These are phyloP conservation scores for Phytophthora chlamydospora DNA, from an alignment of 352 stramenopile species.

Conservation along the genomic window DNA sequence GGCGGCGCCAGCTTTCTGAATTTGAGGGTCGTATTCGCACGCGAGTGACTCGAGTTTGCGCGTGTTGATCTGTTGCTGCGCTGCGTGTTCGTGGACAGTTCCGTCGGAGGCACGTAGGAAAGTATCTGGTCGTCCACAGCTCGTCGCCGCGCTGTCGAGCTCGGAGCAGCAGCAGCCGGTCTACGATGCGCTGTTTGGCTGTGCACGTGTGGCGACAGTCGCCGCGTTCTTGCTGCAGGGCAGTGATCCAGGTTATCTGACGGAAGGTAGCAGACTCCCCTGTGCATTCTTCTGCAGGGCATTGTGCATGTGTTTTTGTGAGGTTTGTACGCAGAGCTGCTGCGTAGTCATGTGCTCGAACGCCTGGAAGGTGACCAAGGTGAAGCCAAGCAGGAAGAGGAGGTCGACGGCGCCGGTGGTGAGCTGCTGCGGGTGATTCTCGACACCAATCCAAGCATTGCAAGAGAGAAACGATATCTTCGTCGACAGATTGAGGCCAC, in stretches of 20 bases:
- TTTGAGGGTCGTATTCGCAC: constrained; percentile 24
- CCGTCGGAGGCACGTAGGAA: constrained; percentile 17
- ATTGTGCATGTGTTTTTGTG: background rate
- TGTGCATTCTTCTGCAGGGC: background rate
- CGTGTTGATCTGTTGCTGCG: constrained; percentile 29
- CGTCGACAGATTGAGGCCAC: constrained; percentile 21
- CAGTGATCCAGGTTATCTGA: constrained; percentile 50
- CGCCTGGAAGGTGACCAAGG: too few species aligned
- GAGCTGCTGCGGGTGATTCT: too few species aligned
- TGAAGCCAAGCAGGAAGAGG: too few species aligned
- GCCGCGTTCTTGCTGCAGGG: constrained; percentile 30
- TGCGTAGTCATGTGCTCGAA: too few species aligned
- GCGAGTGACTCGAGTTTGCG: constrained; percentile 17
- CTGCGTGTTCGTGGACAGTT: constrained; percentile 34
- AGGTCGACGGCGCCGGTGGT: too few species aligned
- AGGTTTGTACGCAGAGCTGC: too few species aligned
- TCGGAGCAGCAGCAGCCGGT: constrained; percentile 1
- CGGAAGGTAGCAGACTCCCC: constrained; percentile 32
- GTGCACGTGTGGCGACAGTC: constrained; percentile 10
- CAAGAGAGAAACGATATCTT: too few species aligned
- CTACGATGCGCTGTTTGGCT: constrained; percentile 12
- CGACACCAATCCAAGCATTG: background rate
- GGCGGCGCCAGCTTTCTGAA: constrained; percentile 16
- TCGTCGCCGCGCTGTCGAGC: constrained; percentile 12
- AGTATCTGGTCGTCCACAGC: constrained; percentile 18